Base-by-base conservation (phyloP, 2,329 filamentous ascomycete species). In the Fusarium compactum region DNA sequence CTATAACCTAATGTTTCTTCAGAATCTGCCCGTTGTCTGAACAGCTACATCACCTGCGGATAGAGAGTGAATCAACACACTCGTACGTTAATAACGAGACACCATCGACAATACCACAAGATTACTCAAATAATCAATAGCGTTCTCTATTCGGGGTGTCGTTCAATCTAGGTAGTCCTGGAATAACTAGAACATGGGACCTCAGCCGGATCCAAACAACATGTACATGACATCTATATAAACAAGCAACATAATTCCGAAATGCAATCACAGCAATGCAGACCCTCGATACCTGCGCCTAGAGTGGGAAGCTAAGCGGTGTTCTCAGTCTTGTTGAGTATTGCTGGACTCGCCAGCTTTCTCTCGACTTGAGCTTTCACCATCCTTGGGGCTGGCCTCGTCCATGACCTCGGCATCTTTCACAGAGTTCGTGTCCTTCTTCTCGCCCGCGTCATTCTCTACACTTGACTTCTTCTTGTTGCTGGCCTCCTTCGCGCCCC, bases 1-100 rank as follows among this genome's bases (percentile, higher is more conserved):
- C 0, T 11, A 38, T 38, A 38, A 11, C 1, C 9, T 38, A 1
- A 2, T 0, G 0, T 4, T 6, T 0, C 1, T 3, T 1, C 18
- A 8, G 10, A 18, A 11, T n/a, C 34, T n/a, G 18, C 18, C 34
- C 34, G n/a, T n/a, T 38, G 18, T 38, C 10, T 1, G 5, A 38
- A 38, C 18, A n/a, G 10, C 9, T n/a, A 38, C 27, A 11, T 6
- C 5, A n/a, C 18, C 18, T n/a, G 18, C 10, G 18, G 29, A 30
- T 30, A 12, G 18, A 12, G 34, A n/a, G 6, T 38, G 18, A 38
- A 38, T 11, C 6, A 18, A 38, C 34, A 11, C 18, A 38, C 11
- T 38, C 18, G 3, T n/a, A n/a, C 6, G 18, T 18, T 3, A n/a
- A 38, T n/a, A 7, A 38, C 34, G 34, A n/a, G 34, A 38, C 34